Evolutionary conservation across 2,329 filamentous ascomycete species (phyloP).

Genomic region (Penicillium sp.): DNA sequence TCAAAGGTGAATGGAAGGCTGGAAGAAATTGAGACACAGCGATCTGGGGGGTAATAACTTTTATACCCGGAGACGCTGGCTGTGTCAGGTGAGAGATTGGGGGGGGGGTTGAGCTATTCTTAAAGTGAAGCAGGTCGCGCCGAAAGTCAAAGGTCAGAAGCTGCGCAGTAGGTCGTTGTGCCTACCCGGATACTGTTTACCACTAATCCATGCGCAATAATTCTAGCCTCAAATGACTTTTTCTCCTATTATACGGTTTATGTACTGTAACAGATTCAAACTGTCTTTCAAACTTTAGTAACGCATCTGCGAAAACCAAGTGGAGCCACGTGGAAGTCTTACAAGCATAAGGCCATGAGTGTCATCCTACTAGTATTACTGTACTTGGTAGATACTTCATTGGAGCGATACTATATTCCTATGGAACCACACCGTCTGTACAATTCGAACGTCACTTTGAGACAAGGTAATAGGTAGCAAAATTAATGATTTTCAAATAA

Average conservation of each 20-base stretch:
- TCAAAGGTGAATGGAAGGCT: neutral
- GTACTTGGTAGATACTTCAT: neutral
- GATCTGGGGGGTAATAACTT: neutral
- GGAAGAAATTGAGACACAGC: neutral
- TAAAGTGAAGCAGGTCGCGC: slow-evolving; percentile 4
- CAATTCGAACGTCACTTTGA: neutral
- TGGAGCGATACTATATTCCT: neutral
- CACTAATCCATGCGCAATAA: neutral
- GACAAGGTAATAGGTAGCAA: too few relatives aligned
- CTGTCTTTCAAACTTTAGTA: neutral
- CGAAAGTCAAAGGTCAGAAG: slow-evolving; percentile 12
- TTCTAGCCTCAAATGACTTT: neutral
- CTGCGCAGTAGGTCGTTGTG: slow-evolving; percentile 11
- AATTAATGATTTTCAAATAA: too few relatives aligned
- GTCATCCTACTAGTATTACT: neutral
- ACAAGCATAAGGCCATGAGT: neutral
- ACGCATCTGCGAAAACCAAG: neutral
- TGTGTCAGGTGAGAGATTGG: slow-evolving; percentile 8
- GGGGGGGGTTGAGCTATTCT: slow-evolving; percentile 5
- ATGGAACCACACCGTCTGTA: neutral
- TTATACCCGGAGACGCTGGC: slow-evolving; percentile 6
- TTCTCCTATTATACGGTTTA: neutral
- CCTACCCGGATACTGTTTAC: slow-evolving; percentile 1
- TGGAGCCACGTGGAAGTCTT: neutral
- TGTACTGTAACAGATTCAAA: neutral